A percentile compares a stretch with the other conserved stretches of the same genome.
phyloP scores from a whole-genome alignment of 2,329 filamentous ascomycete genomes.

The Amesomyces nigricolor region DNA sequence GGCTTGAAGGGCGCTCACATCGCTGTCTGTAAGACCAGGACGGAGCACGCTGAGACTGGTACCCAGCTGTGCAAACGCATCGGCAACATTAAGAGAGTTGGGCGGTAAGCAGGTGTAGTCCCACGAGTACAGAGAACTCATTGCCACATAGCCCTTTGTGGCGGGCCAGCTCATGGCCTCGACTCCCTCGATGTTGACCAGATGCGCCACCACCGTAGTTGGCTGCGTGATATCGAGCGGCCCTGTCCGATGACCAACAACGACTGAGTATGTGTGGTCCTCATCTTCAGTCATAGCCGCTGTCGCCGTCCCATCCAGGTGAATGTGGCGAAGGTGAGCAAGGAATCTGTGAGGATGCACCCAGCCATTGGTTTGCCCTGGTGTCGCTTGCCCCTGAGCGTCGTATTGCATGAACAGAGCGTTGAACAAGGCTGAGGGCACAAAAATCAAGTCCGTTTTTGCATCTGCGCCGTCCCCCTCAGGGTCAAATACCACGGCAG shows the following conservation, averaged over 20 bases:
- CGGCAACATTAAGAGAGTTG: constrained; percentile 30
- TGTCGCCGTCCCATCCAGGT: constrained; percentile 34
- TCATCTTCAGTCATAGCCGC: constrained; percentile 32
- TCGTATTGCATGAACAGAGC: constrained; percentile 17
- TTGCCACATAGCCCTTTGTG: constrained; percentile 25
- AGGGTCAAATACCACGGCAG: too few species aligned
- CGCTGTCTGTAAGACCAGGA: background rate
- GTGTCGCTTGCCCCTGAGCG: constrained; percentile 25
- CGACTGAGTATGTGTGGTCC: constrained; percentile 29
- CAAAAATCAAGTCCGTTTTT: constrained; percentile 30
- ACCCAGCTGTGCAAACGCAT: constrained; percentile 26
- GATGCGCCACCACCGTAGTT: constrained; percentile 31
- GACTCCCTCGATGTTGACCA: constrained; percentile 35
- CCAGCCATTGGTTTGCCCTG: too few species aligned
- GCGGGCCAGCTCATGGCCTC: constrained; percentile 28
- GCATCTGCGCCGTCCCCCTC: background rate
- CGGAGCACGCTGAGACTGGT: background rate
- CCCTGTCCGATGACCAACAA: constrained; percentile 34
- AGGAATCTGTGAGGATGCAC: constrained; percentile 17
- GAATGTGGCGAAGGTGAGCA: constrained; percentile 38
- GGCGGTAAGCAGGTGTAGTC: constrained; percentile 35
- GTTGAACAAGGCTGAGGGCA: constrained; percentile 22
- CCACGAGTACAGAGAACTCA: constrained; percentile 39
- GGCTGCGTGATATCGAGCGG: constrained; percentile 27
- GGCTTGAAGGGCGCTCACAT: background rate